phyloP scores from a whole-genome alignment of 176 grass and related monocot genomes.

The Eremochloa ophiuroides region DNA sequence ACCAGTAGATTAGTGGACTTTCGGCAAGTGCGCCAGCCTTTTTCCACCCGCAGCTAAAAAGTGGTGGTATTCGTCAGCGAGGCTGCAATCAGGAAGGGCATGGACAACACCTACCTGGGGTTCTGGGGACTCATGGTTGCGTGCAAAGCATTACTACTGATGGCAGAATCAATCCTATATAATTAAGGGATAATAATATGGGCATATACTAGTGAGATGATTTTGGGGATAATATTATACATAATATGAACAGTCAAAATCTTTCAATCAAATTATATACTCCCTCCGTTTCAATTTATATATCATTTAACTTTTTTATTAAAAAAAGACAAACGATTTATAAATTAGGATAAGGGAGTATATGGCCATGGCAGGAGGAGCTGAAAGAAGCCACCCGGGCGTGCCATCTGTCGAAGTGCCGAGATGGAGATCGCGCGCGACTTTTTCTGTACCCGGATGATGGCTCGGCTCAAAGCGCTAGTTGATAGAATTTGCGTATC shows the following conservation, averaged over 20 bases:
- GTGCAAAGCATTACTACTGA: neutral
- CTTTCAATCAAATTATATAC: no score
- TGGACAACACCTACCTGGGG: neutral
- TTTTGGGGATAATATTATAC: neutral
- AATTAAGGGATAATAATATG: neutral
- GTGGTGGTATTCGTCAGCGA: slow-evolving; percentile 9
- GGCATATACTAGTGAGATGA: neutral
- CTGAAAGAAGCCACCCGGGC: neutral
- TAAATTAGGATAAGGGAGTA: no score
- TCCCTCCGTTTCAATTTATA: no score
- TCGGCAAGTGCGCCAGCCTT: slow-evolving; percentile 46
- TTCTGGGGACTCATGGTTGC: slow-evolving; percentile 12
- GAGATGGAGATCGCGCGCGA: neutral
- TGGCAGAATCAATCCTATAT: slow-evolving; percentile 2
- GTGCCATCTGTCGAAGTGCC: neutral
- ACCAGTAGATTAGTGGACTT: slow-evolving; percentile 30
- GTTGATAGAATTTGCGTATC: neutral
- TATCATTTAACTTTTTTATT: no score
- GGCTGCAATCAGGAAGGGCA: slow-evolving; percentile 11
- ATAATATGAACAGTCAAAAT: neutral
- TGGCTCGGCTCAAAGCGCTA: neutral
- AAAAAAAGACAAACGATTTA: no score
- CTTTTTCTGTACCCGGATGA: neutral
- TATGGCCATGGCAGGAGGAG: neutral
- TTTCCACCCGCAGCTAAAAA: slow-evolving; percentile 15